phyloP scores from a whole-genome alignment of 169 alveolate genomes.

The Plasmodium relictum region DNA sequence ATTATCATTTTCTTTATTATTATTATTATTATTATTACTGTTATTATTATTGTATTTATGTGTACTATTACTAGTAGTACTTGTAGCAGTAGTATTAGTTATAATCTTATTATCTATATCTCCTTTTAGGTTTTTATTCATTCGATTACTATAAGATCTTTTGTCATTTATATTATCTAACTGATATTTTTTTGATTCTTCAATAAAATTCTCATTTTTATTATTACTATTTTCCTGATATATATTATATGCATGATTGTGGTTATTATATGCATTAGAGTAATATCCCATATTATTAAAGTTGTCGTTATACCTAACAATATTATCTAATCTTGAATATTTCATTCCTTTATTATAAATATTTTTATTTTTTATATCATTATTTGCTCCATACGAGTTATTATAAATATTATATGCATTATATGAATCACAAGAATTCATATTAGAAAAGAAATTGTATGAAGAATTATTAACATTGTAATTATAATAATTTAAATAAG shows the following conservation, averaged over 20 bases:
- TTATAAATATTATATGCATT: constrained; percentile 50
- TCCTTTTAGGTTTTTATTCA: not conserved
- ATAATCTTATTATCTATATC: constrained; percentile 7
- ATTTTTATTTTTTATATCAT: not conserved
- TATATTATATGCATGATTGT: constrained; percentile 9
- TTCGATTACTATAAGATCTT: not conserved
- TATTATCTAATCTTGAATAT: constrained; percentile 6
- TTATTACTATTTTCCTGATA: not conserved
- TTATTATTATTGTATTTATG: constrained; percentile 4
- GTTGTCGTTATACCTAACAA: not conserved
- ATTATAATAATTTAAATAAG: constrained; percentile 36
- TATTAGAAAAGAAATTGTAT: constrained; percentile 26
- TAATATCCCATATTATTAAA: constrained; percentile 22
- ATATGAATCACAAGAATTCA: constrained; percentile 34
- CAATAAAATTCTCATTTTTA: constrained; percentile 24
- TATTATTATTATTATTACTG: not conserved
- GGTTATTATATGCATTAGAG: constrained; percentile 15
- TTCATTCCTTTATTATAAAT: constrained; percentile 23
- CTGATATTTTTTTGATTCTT: constrained; percentile 16
- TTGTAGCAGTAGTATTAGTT: not conserved
- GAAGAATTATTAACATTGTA: constrained; percentile 13
- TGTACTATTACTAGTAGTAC: not conserved
- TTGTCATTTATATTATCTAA: constrained; percentile 19
- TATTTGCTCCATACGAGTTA: not conserved
- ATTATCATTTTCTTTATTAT: not conserved